Percentiles rank a stretch among this genome's conserved stretches.
phyloP scores from a whole-genome alignment of 805 yeast species.

The Yueomyces sp. region DNA sequence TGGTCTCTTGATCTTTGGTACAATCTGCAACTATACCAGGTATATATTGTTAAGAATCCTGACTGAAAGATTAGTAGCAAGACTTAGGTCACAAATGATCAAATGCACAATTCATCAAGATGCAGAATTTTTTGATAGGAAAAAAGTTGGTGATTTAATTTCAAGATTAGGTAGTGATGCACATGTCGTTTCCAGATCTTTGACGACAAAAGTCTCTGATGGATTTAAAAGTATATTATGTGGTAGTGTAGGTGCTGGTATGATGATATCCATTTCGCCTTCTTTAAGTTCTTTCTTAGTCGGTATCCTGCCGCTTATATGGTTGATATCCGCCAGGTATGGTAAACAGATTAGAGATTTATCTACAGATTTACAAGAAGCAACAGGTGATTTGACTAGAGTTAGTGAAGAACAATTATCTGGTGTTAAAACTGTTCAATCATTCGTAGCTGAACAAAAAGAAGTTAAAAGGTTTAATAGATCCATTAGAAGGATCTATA shows the following conservation, averaged over 20 bases:
- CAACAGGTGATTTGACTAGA: constrained; percentile 74
- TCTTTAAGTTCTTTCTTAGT: constrained; percentile 71
- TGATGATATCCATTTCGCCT: constrained; percentile 82
- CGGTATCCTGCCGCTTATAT: constrained; percentile 67
- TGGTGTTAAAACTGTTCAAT: constrained; percentile 80
- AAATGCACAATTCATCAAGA: constrained; percentile 74
- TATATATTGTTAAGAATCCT: constrained; percentile 37
- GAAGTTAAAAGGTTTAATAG: constrained; percentile 67
- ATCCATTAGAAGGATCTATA: constrained; percentile 53
- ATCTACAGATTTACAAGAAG: constrained; percentile 70
- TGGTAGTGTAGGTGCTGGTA: constrained; percentile 73
- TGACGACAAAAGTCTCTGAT: constrained; percentile 85
- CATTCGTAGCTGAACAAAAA: constrained; percentile 76
- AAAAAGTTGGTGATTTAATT: constrained; percentile 87
- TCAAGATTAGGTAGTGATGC: constrained; percentile 85
- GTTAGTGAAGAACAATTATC: constrained; percentile 87
- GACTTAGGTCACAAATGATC: constrained; percentile 66
- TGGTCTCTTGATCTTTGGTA: constrained; percentile 48
- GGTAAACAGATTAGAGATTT: constrained; percentile 70
- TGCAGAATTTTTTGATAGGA: constrained; percentile 85
- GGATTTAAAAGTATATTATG: constrained; percentile 74
- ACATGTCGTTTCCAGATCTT: constrained; percentile 73
- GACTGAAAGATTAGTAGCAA: constrained; percentile 80
- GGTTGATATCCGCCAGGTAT: constrained; percentile 64
- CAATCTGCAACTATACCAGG: constrained; percentile 62